Conservation (phyloP, 306 rosid species). For the Betula pendula region DNA sequence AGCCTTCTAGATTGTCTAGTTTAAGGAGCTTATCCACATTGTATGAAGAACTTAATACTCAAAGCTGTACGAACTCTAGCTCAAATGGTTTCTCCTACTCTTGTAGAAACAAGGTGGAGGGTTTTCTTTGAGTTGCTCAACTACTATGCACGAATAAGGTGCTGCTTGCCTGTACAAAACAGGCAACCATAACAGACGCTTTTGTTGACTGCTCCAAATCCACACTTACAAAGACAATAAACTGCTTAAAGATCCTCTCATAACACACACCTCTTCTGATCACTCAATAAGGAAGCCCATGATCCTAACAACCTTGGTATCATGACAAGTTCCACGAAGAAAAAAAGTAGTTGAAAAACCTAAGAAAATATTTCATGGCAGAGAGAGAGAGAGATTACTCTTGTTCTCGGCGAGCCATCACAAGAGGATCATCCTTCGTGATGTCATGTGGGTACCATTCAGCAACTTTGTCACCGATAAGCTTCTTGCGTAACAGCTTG, state of each 20-base stretch:
- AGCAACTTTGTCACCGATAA: slow-evolving; percentile 77
- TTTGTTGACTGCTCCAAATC: background rate
- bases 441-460: slow-evolving; percentile 89
- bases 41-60: background rate
- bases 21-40: background rate
- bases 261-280: background rate
- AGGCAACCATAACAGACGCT: background rate
- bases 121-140: background rate
- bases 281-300: slow-evolving; percentile 1
- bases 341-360: slow-evolving; percentile 5
- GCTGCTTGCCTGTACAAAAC: background rate
- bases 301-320: background rate
- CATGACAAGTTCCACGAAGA: background rate
- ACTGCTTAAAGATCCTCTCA: background rate
- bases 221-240: background rate
- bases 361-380: background rate
- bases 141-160: background rate
- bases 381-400: slow-evolving; percentile 47
- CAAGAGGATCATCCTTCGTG: slow-evolving; percentile 67
- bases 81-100: background rate
- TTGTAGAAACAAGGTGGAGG: background rate
- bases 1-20: background rate
- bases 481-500: slow-evolving; percentile 78
- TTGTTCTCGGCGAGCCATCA: slow-evolving; percentile 73
- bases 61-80: background rate